A percentile compares a stretch with the other conserved stretches of the same genome.
These are phyloP conservation scores for Medicago arabica DNA, from an alignment of 306 rosid genomes.

Conservation along the genomic window DNA sequence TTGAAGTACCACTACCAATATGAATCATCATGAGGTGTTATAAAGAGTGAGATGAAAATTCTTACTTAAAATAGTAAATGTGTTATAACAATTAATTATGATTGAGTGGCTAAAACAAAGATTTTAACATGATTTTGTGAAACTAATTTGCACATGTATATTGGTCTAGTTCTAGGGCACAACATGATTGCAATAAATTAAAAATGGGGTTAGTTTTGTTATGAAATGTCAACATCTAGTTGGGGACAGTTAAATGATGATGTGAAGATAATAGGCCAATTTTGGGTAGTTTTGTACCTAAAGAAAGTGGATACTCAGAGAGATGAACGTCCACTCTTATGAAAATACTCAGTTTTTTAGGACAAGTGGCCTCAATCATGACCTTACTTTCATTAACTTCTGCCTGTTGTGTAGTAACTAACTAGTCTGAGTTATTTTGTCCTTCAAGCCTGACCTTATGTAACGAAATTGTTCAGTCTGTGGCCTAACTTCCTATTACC, in stretches of 20 bases:
- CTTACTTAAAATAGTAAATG: background rate
- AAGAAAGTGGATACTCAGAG: conserved; percentile 38
- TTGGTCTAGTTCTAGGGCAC: conserved; percentile 50
- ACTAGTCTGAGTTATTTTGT: conserved; percentile 24
- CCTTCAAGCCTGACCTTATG: background rate
- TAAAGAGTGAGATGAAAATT: conserved; percentile 11
- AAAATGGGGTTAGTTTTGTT: conserved; percentile 55
- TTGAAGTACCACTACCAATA: conserved; percentile 31
- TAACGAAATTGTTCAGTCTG: conserved; percentile 37
- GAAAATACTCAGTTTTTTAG: conserved; percentile 39
- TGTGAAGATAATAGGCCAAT: conserved; percentile 44
- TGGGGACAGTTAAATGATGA: conserved; percentile 49
- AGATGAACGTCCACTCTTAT: conserved; percentile 47
- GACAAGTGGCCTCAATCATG: conserved; percentile 49
- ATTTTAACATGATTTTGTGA: background rate
- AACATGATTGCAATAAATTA: conserved; percentile 52
- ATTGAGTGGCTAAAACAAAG: conserved; percentile 3
- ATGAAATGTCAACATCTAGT: conserved; percentile 69
- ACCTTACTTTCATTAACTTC: conserved; percentile 43
- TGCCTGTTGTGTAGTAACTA: conserved; percentile 40
- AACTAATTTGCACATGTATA: conserved; percentile 31
- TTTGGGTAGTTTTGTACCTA: conserved; percentile 49
- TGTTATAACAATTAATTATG: conserved; percentile 7
- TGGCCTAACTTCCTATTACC: background rate
- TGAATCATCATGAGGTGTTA: conserved; percentile 29